Evolutionary conservation across 352 stramenopile genomes (phyloP).

Genomic region (Aphanomyces stellatus): DNA sequence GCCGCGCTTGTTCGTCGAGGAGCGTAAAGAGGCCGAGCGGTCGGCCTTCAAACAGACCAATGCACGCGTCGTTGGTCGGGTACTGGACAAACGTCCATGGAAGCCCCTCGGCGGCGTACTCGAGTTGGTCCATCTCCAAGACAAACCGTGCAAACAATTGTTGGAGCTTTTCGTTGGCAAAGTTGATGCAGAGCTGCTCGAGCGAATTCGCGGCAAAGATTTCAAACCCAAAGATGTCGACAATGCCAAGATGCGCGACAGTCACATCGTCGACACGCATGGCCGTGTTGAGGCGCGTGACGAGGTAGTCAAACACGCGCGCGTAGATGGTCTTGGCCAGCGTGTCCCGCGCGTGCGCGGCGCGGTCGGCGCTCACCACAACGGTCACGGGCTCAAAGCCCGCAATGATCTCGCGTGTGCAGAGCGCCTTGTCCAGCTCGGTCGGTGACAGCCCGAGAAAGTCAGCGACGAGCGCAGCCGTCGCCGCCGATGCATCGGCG

Average conservation of each 20-base stretch:
- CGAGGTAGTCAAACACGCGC: constrained; percentile 95
- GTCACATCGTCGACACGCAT: constrained; percentile 21
- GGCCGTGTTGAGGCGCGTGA: constrained; percentile 70
- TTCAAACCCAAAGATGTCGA: constrained; percentile 94
- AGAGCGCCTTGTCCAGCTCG: constrained; percentile 60
- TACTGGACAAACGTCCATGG: constrained; percentile 19
- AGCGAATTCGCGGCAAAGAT: constrained; percentile 92
- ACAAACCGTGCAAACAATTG: constrained; percentile 35
- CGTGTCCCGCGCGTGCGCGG: constrained; percentile 87
- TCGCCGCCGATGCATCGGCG: constrained; percentile 1
- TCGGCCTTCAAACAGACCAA: constrained; percentile 38
- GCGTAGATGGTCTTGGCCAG: constrained; percentile 95
- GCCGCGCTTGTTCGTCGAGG: constrained; percentile 31
- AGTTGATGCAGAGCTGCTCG: constrained; percentile 92
- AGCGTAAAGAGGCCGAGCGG: constrained; percentile 24
- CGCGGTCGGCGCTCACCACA: constrained; percentile 78
- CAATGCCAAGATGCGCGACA: constrained; percentile 51
- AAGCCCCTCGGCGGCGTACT: constrained; percentile 22
- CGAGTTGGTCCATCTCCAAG: constrained; percentile 24
- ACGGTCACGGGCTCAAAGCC: constrained; percentile 61
- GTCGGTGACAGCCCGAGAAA: constrained; percentile 42
- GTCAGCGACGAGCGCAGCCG: constrained; percentile 29
- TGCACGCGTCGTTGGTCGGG: constrained; percentile 28
- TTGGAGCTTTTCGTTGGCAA: constrained; percentile 89
- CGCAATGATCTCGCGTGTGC: constrained; percentile 53